Conservation (phyloP, 176 grass and related monocot genomes). For the Juncus inflexus region DNA sequence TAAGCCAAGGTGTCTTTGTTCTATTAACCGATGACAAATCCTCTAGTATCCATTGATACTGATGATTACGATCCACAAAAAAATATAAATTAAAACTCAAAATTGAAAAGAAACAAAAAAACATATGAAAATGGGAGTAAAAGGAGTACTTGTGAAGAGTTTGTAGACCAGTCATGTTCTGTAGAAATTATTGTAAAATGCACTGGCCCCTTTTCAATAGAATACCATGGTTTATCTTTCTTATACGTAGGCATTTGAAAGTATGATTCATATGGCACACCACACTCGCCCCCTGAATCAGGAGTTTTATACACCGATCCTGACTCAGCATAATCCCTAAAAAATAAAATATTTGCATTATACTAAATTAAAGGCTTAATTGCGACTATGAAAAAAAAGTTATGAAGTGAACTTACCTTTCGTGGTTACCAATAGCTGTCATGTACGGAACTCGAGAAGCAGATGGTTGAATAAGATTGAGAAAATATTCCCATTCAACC, state of each 20-base stretch:
- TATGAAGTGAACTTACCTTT: conserved; percentile 38
- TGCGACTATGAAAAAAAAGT: not conserved
- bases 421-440: conserved; percentile 85
- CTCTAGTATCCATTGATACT: conserved; percentile 61
- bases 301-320: conserved; percentile 59
- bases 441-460: conserved; percentile 80
- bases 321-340: conserved; percentile 57
- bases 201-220: conserved; percentile 68
- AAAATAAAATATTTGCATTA: not conserved
- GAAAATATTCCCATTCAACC: conserved; percentile 72
- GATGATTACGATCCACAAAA: conserved; percentile 11
- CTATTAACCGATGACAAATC: conserved; percentile 62
- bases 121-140: not conserved
- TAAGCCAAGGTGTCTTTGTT: conserved; percentile 67
- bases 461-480: conserved; percentile 50
- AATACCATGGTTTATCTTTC: conserved; percentile 83
- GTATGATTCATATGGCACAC: conserved; percentile 75
- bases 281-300: conserved; percentile 75
- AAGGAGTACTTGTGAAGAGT: conserved; percentile 49
- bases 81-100: conserved; percentile 10
- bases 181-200: conserved; percentile 82
- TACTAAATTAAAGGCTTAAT: not conserved
- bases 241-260: conserved; percentile 59
- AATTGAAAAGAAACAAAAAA: not conserved
- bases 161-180: conserved; percentile 59